These are phyloP conservation scores for Sugiyamaella qingdaonensis DNA, from an alignment of 805 yeast genomes.

Conservation along the genomic window DNA sequence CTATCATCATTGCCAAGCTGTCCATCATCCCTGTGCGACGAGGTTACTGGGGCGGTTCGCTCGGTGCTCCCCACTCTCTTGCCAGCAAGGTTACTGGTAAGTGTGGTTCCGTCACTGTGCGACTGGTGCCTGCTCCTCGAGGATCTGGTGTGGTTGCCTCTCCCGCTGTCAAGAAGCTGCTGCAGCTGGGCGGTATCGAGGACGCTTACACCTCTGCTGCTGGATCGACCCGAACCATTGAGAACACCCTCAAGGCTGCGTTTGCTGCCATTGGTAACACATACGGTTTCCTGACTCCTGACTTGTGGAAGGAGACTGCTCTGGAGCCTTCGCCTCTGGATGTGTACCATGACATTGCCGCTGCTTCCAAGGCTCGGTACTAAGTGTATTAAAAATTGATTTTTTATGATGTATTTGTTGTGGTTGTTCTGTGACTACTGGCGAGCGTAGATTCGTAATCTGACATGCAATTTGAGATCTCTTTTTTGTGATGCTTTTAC, in stretches of 20 bases:
- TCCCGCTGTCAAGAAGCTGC: conserved; percentile 98
- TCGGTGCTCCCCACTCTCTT: conserved; percentile 99
- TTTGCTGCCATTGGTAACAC: conserved; percentile 99
- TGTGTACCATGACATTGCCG: conserved; percentile 52
- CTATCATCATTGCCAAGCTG: conserved; percentile 98
- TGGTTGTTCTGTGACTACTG: too few species aligned
- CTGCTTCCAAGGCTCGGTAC: conserved; percentile 26
- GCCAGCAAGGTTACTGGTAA: conserved; percentile 98
- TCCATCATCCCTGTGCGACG: conserved; percentile 99
- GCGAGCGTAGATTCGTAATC: too few species aligned
- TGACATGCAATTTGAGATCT: too few species aligned
- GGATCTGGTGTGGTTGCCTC: conserved; percentile 99
- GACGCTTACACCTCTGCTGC: conserved; percentile 98
- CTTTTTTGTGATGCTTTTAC: too few species aligned
- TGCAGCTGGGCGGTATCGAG: conserved; percentile 99
- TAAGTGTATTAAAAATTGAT: conserved; percentile 15
- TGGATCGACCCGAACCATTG: conserved; percentile 99
- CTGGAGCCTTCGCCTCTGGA: conserved; percentile 92
- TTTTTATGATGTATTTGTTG: not conserved
- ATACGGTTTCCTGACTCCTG: conserved; percentile 99
- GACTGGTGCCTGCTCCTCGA: conserved; percentile 99
- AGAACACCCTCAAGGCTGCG: conserved; percentile 99
- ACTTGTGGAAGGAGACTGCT: conserved; percentile 90
- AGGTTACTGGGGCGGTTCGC: conserved; percentile 99
- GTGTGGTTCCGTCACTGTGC: conserved; percentile 99